These are phyloP conservation scores for Gracilaria gracilis DNA, from an alignment of 23 red algal genomes.

Conservation along the genomic window DNA sequence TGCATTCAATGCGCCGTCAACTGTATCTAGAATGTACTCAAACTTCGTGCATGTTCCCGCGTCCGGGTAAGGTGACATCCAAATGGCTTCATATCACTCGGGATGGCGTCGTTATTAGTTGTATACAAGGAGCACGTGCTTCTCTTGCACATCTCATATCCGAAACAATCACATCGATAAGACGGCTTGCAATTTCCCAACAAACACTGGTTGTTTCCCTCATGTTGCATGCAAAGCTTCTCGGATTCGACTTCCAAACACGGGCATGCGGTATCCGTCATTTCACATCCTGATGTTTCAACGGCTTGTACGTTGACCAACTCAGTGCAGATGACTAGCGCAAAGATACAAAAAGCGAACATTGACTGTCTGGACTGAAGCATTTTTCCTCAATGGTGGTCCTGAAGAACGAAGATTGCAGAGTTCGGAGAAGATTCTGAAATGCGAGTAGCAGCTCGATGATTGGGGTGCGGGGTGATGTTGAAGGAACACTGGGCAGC, in stretches of 20 bases:
- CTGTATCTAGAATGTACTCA: neutral
- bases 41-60: neutral
- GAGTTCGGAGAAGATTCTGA: neutral
- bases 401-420: too few species aligned
- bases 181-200: neutral
- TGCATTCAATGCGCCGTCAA: neutral
- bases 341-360: too few species aligned
- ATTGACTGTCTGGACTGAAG: too few species aligned
- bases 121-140: neutral
- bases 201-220: neutral
- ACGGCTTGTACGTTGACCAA: too few species aligned
- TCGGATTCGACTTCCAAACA: neutral
- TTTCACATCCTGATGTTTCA: neutral
- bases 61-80: neutral
- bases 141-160: slow-evolving; percentile 2
- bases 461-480: neutral
- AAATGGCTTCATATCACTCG: neutral
- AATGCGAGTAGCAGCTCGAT: neutral
- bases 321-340: too few species aligned
- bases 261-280: neutral
- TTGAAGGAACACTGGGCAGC: neutral
- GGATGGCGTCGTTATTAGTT: neutral
- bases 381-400: too few species aligned
- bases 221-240: neutral
- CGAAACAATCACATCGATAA: neutral